These are phyloP conservation scores for Calvatia gigantea DNA, from an alignment of 768 basidiomycete genomes.

Conservation along the genomic window DNA sequence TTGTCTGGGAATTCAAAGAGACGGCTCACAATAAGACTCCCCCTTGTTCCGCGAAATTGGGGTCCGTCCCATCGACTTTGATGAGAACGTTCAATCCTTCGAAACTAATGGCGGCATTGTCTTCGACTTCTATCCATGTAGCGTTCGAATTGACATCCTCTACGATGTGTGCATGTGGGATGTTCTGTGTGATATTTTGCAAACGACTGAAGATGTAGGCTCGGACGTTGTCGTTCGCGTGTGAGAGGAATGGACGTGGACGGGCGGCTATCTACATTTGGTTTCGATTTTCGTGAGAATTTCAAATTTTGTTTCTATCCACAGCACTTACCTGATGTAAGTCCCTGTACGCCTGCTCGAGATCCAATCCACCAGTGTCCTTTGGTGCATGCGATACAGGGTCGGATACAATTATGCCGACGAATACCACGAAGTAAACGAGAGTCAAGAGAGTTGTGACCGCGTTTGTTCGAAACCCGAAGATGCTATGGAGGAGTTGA, in stretches of 20 bases:
- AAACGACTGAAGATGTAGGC: conserved; percentile 15
- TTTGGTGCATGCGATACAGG: conserved; percentile 10
- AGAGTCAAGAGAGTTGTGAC: not conserved
- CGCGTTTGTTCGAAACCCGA: conserved; percentile 2
- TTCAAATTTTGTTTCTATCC: not conserved
- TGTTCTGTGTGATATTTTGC: conserved; percentile 1
- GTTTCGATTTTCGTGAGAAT: not conserved
- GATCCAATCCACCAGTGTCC: conserved; percentile 9
- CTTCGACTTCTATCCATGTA: conserved; percentile 29
- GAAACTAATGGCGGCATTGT: conserved; percentile 35
- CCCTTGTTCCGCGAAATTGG: conserved; percentile 24
- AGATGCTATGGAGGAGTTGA: not conserved
- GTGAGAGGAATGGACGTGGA: conserved; percentile 16
- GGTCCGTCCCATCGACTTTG: conserved; percentile 48
- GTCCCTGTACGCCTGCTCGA: conserved; percentile 14
- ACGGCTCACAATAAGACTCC: conserved; percentile 40
- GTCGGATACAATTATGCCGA: conserved; percentile 11
- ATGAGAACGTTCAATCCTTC: conserved; percentile 61
- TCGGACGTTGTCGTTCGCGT: conserved; percentile 16
- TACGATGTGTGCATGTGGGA: conserved; percentile 3
- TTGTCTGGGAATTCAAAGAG: conserved; percentile 29
- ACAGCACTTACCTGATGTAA: conserved; percentile 12
- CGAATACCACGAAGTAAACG: conserved; percentile 4
- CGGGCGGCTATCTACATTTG: conserved; percentile 14
- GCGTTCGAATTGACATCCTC: conserved; percentile 33